Conservation (phyloP, 2,329 filamentous ascomycete genomes). For the Phaeosphaeria sp. region DNA sequence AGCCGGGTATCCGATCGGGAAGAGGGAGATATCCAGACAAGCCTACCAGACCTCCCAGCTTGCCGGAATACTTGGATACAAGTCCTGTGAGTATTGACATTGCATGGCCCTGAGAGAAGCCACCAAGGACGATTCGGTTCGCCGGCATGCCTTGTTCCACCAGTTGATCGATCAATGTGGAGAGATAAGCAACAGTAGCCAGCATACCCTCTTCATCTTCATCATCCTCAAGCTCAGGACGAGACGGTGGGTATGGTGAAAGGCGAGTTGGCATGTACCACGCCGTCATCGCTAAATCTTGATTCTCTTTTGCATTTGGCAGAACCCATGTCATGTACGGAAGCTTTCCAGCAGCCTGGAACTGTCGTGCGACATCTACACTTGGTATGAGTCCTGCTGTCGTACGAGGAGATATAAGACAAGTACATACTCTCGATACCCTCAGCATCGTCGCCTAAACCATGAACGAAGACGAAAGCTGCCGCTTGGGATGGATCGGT, state of each 20-base stretch:
- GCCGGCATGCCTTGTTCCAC: constrained; percentile 50
- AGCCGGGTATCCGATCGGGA: constrained; percentile 45
- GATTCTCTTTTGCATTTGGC: constrained; percentile 57
- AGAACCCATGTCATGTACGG: constrained; percentile 59
- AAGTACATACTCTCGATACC: constrained; percentile 49
- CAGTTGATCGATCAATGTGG: constrained; percentile 52
- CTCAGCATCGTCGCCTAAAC: constrained; percentile 55
- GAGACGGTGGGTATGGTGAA: constrained; percentile 48
- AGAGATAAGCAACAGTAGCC: constrained; percentile 50
- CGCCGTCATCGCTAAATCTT: constrained; percentile 54
- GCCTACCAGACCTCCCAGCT: constrained; percentile 51
- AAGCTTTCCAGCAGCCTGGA: constrained; percentile 57
- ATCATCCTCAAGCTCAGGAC: constrained; percentile 53
- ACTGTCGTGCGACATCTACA: constrained; percentile 55
- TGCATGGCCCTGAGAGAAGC: constrained; percentile 58
- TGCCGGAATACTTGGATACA: constrained; percentile 50
- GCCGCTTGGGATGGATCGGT: constrained; percentile 48
- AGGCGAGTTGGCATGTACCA: constrained; percentile 55
- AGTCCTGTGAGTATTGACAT: constrained; percentile 54
- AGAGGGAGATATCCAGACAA: constrained; percentile 58
- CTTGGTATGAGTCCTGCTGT: not conserved
- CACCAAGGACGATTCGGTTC: constrained; percentile 55
- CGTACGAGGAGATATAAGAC: not conserved
- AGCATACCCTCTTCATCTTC: constrained; percentile 57
- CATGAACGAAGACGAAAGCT: constrained; percentile 57